These are phyloP conservation scores for Ophiocordyceps camponoti-leonardi DNA, from an alignment of 2,329 filamentous ascomycete species.

Conservation along the genomic window DNA sequence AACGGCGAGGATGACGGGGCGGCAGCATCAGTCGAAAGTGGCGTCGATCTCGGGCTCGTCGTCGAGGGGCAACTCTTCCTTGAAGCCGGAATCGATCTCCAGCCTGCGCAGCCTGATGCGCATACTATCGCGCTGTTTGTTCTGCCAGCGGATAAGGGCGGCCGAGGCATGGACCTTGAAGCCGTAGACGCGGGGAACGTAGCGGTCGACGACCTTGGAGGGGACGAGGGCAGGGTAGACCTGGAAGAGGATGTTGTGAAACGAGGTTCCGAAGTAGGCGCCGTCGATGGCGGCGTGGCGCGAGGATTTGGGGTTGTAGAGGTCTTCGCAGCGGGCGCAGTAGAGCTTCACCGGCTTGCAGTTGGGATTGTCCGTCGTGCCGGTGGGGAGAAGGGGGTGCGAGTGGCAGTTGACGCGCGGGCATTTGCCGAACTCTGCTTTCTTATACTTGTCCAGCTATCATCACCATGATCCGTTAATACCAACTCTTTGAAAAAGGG, in stretches of 20 bases:
- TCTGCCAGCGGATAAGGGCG: conserved; percentile 82
- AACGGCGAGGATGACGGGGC: background rate
- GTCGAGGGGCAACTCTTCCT: conserved; percentile 41
- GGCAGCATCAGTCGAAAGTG: conserved; percentile 16
- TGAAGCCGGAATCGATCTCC: conserved; percentile 65
- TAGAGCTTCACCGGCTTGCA: conserved; percentile 89
- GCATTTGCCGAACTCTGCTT: conserved; percentile 94
- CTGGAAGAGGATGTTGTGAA: conserved; percentile 98
- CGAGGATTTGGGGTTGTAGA: conserved; percentile 96
- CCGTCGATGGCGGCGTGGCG: conserved; percentile 91
- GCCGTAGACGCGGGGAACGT: conserved; percentile 80
- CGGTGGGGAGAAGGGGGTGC: conserved; percentile 87
- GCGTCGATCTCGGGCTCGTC: conserved; percentile 43
- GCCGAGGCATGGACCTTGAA: conserved; percentile 90
- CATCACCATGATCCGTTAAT: too few relatives aligned
- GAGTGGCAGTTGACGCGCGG: conserved; percentile 89
- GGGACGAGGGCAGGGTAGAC: conserved; percentile 87
- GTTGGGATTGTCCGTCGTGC: conserved; percentile 76
- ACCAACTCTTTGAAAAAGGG: too few relatives aligned
- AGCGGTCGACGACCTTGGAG: conserved; percentile 67
- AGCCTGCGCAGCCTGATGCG: conserved; percentile 53
- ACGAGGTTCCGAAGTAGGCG: conserved; percentile 94
- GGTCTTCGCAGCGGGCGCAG: conserved; percentile 92
- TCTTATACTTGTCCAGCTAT: conserved; percentile 97
- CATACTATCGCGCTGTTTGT: conserved; percentile 65